Base-by-base conservation (phyloP, 2,329 filamentous ascomycete genomes). In the Colletotrichum truncatum region DNA sequence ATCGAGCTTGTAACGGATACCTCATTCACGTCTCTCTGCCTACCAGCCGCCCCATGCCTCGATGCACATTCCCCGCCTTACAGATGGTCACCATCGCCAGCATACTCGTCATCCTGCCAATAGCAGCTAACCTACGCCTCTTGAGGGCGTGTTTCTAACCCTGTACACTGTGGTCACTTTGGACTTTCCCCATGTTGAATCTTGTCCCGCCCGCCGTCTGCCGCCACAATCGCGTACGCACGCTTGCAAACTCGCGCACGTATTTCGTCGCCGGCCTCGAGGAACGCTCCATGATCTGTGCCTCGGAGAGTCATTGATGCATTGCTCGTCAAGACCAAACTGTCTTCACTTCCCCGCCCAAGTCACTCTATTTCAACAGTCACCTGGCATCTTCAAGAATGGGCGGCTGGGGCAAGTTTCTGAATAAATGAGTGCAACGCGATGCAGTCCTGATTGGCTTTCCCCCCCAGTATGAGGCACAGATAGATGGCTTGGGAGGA, bases 141-240 rank as follows among this genome's bases (percentile, higher is more conserved):
- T 21, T 26, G 16, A 26, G 58, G 58, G 58, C 14, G 58, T 56
- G 49, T 7, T 8, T 16, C 30, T 57, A 57, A 18, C 18, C 34
- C 34, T 10, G 30, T 6, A 14, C 41, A 32, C 39, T 25, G 10
- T 12, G 26, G 32, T 58, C 25, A 7, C 21, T 39, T 23, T 51
- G n/a, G n/a, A n/a, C n/a, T 23, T 16, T 34, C 16, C 32, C 12
- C 46, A 39, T 30, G 30, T 61, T 46, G 39, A 30, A 21, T 49
- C 32, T 25, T 53, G 61, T 61, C 25, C 49, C 56, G 61, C 56
- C 56, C 55, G 28, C 30, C 39, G 26, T 28, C 26, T 21, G 32
- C 56, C 56, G 48, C 56, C 32, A 46, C 25, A 39, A 30, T 38
- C 14, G 26, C 32, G 21, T 41, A 54, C 34, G 36, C 51, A 48